Percentiles rank a stretch among this genome's conserved stretches.
Evolutionary conservation across 768 basidiomycete species (phyloP).

Genomic region (Boletus edulis): DNA sequence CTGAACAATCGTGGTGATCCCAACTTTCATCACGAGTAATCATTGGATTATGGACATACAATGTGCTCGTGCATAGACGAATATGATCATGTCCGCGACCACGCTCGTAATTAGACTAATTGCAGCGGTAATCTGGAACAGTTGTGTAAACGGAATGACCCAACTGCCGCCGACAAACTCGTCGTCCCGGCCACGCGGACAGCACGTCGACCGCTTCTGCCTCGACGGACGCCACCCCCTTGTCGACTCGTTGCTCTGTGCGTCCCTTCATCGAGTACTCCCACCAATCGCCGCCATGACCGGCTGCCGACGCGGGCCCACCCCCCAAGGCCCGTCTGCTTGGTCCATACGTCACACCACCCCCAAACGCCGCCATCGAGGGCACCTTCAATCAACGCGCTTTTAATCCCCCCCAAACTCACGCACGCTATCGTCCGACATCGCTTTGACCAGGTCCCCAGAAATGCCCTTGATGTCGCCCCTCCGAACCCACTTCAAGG

Average conservation of each 20-base stretch:
- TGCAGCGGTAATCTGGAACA: slow-evolving; percentile 12
- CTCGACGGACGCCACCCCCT: slow-evolving; percentile 26
- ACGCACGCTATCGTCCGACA: slow-evolving; percentile 67
- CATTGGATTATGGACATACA: too few species aligned
- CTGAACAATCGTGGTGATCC: too few species aligned
- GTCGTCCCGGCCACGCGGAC: slow-evolving; percentile 42
- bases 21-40: too few species aligned
- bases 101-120: slow-evolving; percentile 8
- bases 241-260: slow-evolving; percentile 14
- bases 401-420: slow-evolving; percentile 35
- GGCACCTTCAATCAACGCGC: slow-evolving; percentile 39
- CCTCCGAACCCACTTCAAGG: slow-evolving; percentile 60
- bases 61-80: too few species aligned
- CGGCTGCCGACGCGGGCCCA: slow-evolving; percentile 62
- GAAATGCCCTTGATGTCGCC: slow-evolving; percentile 49
- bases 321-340: slow-evolving; percentile 74
- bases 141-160: not conserved
- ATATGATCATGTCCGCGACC: slow-evolving; percentile 11
- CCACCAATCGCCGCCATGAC: slow-evolving; percentile 56
- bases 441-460: slow-evolving; percentile 81
- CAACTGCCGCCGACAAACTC: slow-evolving; percentile 51
- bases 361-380: slow-evolving; percentile 56
- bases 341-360: slow-evolving; percentile 74
- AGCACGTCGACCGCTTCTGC: slow-evolving; percentile 11
- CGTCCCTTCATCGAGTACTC: slow-evolving; percentile 50